A percentile compares a stretch with the other conserved stretches of the same genome.
These are phyloP conservation scores for Aaosphaeria pasadenensis DNA, from an alignment of 2,329 filamentous ascomycete species.

Conservation along the genomic window DNA sequence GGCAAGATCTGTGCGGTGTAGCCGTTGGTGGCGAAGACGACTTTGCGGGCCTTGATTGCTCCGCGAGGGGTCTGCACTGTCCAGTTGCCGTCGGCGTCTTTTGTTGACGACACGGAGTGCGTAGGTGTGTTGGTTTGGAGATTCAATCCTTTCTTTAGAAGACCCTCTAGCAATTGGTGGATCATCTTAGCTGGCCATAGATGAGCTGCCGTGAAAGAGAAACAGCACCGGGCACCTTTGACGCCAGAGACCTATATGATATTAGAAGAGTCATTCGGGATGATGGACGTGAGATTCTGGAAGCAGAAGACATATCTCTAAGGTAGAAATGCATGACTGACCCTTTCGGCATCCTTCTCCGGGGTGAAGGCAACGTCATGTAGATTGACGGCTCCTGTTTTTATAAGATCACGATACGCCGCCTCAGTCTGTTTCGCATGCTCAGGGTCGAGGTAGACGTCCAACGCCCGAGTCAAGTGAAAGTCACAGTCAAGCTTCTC, in stretches of 20 bases:
- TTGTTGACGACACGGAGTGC: conserved; percentile 24
- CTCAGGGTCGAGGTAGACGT: not conserved
- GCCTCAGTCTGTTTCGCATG: not conserved
- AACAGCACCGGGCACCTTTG: conserved; percentile 45
- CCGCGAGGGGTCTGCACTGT: conserved; percentile 67
- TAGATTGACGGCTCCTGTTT: not conserved
- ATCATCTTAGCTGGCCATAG: conserved; percentile 86
- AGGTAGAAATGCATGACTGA: conserved; percentile 58
- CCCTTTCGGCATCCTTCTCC: conserved; percentile 64
- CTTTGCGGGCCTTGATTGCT: conserved; percentile 56
- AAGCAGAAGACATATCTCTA: conserved; percentile 52
- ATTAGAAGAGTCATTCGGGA: conserved; percentile 46
- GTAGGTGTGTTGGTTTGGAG: conserved; percentile 73
- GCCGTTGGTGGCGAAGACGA: conserved; percentile 79
- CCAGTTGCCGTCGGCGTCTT: conserved; percentile 44
- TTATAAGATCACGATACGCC: not conserved
- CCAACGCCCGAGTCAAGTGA: not conserved
- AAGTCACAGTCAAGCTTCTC: not conserved
- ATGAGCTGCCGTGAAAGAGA: conserved; percentile 63
- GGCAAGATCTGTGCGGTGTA: conserved; percentile 78
- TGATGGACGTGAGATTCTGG: conserved; percentile 51
- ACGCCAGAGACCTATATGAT: conserved; percentile 25
- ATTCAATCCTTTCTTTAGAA: conserved; percentile 60
- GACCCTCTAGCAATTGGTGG: conserved; percentile 63
- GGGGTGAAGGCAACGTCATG: conserved; percentile 59